Conservation (phyloP, 768 basidiomycete species). For the Psilocybe sp. region DNA sequence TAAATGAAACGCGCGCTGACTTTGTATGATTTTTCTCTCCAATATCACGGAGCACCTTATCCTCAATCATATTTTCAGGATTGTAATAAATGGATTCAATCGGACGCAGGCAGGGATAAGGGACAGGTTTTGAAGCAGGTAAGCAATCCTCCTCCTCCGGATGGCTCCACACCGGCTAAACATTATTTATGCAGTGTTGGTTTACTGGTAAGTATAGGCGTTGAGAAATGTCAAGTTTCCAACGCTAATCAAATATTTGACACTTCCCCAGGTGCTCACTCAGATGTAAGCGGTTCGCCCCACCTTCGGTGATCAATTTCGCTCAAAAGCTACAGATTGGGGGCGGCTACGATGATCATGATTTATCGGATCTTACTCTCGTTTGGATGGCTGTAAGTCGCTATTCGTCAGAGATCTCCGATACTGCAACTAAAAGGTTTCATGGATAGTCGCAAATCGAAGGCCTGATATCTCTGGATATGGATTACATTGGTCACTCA, state of each 20-base stretch:
- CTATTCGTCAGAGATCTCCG: background rate
- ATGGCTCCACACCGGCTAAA: background rate
- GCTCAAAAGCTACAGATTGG: constrained; percentile 46
- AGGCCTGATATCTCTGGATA: constrained; percentile 55
- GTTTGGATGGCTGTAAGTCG: constrained; percentile 60
- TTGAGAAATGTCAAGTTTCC: background rate
- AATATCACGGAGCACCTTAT: background rate
- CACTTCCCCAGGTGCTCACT: constrained; percentile 30
- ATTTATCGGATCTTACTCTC: constrained; percentile 63
- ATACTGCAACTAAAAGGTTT: background rate
- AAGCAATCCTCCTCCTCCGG: constrained; percentile 6
- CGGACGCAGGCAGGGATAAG: constrained; percentile 45
- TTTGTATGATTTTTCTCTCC: constrained; percentile 47
- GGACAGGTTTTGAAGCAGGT: constrained; percentile 65
- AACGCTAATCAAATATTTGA: background rate
- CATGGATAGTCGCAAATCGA: constrained; percentile 49
- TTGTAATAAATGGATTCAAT: constrained; percentile 64
- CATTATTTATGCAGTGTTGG: constrained; percentile 51
- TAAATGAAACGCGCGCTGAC: constrained; percentile 65
- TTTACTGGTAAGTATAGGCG: constrained; percentile 49
- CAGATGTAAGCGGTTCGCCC: constrained; percentile 33
- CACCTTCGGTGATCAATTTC: background rate
- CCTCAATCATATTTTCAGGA: constrained; percentile 31
- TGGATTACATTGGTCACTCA: constrained; percentile 47
- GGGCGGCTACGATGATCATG: constrained; percentile 67